These are phyloP conservation scores for Pythium periplocum DNA, from an alignment of 352 stramenopile genomes.

Conservation along the genomic window DNA sequence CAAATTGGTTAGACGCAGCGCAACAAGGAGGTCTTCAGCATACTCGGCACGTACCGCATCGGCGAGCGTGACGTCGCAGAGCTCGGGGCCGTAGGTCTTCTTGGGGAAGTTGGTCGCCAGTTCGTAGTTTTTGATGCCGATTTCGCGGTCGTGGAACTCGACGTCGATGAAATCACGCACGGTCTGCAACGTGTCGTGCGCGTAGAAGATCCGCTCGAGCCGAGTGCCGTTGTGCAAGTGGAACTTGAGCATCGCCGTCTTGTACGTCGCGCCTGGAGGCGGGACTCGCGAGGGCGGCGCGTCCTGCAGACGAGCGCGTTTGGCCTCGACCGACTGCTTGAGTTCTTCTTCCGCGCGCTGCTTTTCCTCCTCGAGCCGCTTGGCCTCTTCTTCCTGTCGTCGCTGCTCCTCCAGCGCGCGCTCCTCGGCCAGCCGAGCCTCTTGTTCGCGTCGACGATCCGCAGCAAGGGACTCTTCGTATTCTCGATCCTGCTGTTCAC, in stretches of 20 bases:
- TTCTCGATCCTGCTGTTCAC: constrained; percentile 91
- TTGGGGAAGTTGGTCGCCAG: constrained; percentile 85
- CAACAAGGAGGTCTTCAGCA: neutral
- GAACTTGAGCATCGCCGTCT: constrained; percentile 75
- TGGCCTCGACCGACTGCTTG: constrained; percentile 45
- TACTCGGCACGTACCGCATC: constrained; percentile 44
- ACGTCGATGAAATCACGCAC: constrained; percentile 83
- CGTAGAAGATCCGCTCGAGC: constrained; percentile 77
- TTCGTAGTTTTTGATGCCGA: constrained; percentile 76
- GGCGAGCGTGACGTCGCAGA: constrained; percentile 55
- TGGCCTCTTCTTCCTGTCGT: constrained; percentile 33
- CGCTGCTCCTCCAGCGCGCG: constrained; percentile 32
- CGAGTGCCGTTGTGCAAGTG: constrained; percentile 75
- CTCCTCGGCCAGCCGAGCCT: constrained; percentile 38
- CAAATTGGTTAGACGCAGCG: neutral
- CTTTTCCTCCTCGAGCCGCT: constrained; percentile 20
- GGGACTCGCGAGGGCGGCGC: constrained; percentile 42
- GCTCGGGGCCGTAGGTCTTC: constrained; percentile 55
- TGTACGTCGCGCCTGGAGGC: constrained; percentile 46
- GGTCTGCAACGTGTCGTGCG: constrained; percentile 67
- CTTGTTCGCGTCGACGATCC: constrained; percentile 80
- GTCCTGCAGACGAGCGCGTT: constrained; percentile 40
- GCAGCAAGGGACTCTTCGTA: constrained; percentile 90
- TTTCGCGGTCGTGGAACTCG: constrained; percentile 69
- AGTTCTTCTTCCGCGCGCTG: constrained; percentile 24